Evolutionary conservation across 208 protist species (phyloP).

Genomic region (Trypanosoma boissoni): DNA sequence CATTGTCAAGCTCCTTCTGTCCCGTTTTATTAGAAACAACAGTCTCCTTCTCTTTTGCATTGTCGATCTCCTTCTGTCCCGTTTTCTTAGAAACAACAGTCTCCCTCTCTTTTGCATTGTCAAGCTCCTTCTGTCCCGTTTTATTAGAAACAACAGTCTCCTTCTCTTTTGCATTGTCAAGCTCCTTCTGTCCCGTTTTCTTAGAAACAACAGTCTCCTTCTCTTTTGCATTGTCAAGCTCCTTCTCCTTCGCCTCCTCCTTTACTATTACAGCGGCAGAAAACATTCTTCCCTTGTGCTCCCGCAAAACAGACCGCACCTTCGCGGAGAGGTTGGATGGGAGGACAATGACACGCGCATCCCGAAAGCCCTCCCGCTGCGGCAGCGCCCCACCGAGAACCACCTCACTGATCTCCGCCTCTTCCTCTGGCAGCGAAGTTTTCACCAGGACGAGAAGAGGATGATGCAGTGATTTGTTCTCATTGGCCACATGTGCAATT

Average conservation of each 20-base stretch:
- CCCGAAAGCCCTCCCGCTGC: conserved; percentile 13
- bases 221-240: background rate
- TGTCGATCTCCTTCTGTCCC: too few species aligned
- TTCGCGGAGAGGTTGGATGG: conserved; percentile 3
- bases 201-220: too few species aligned
- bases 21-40: background rate
- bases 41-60: too few species aligned
- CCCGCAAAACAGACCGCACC: background rate
- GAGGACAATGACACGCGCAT: conserved; percentile 14
- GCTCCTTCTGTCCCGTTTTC: background rate
- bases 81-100: background rate
- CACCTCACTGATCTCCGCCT: conserved; percentile 19
- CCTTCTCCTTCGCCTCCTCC: background rate
- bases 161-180: background rate
- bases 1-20: background rate
- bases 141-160: background rate
- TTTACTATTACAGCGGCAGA: background rate
- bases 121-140: too few species aligned
- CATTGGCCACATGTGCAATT: conserved; percentile 1
- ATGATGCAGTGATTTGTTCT: background rate
- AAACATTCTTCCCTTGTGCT: background rate
- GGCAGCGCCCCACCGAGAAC: conserved; percentile 12
- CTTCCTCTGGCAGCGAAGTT: conserved; percentile 21
- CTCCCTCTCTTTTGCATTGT: too few species aligned
- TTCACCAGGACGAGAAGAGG: conserved; percentile 17